phyloP scores from a whole-genome alignment of 768 basidiomycete species.

The Psilocybe cubensis region DNA sequence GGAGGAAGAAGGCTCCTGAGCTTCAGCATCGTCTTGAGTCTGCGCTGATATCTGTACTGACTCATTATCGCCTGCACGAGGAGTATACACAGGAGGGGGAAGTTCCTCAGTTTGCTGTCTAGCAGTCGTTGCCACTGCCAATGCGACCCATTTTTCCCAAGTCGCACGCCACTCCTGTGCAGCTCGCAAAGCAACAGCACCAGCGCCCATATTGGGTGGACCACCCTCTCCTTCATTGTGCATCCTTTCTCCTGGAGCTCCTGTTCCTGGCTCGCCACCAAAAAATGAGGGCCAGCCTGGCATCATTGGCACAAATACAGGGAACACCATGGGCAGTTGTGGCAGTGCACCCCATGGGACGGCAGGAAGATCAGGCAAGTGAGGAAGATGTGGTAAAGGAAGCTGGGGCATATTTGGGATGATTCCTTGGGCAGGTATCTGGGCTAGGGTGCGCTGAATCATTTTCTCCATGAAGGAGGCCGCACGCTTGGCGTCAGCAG shows the following conservation, averaged over 20 bases:
- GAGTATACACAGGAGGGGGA: conserved; percentile 78
- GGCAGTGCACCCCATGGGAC: conserved; percentile 66
- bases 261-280: conserved; percentile 44
- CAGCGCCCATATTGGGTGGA: conserved; percentile 40
- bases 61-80: conserved; percentile 43
- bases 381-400: conserved; percentile 56
- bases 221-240: conserved; percentile 37
- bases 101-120: conserved; percentile 48
- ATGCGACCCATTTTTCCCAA: conserved; percentile 78
- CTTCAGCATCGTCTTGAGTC: conserved; percentile 11
- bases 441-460: conserved; percentile 76
- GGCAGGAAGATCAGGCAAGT: conserved; percentile 66
- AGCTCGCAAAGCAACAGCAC: conserved; percentile 47
- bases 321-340: conserved; percentile 79
- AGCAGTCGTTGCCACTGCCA: conserved; percentile 54
- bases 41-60: conserved; percentile 10
- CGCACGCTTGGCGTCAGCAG: conserved; percentile 48
- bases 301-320: conserved; percentile 71
- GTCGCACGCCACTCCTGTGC: conserved; percentile 68
- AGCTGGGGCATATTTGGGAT: conserved; percentile 47
- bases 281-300: conserved; percentile 69
- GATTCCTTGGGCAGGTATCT: conserved; percentile 56
- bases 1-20: conserved; percentile 18
- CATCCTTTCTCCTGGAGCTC: conserved; percentile 26
- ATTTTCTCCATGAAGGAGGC: conserved; percentile 67